Conservation (phyloP, 768 basidiomycete species). For the Hortiboletus campestris region DNA sequence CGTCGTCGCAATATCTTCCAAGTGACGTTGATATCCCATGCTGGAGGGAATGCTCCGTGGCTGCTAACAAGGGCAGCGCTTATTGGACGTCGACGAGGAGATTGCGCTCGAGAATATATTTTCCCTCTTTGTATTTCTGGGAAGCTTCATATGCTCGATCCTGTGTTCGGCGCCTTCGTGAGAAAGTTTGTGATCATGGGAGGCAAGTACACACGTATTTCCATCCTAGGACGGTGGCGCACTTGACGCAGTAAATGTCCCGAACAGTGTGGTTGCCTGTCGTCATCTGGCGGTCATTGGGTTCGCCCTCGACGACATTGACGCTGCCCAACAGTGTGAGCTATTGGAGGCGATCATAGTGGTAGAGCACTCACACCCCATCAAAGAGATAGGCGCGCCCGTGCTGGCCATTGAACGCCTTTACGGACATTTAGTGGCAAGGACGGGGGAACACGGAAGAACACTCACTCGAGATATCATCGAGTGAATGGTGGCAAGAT, state of each 20-base stretch:
- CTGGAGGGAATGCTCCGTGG: conserved; percentile 4
- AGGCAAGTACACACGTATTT: conserved; percentile 72
- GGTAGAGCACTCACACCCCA: conserved; percentile 65
- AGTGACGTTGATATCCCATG: conserved; percentile 9
- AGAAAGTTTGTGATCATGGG: background rate
- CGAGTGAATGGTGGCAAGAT: conserved; percentile 86
- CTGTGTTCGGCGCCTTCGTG: conserved; percentile 39
- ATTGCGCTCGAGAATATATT: conserved; percentile 95
- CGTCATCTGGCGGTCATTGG: conserved; percentile 92
- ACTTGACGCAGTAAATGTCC: conserved; percentile 93
- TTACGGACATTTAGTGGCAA: conserved; percentile 19
- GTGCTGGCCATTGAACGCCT: conserved; percentile 98
- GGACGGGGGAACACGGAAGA: background rate
- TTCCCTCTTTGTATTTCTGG: conserved; percentile 98
- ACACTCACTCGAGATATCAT: conserved; percentile 82
- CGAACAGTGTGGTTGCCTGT: conserved; percentile 96
- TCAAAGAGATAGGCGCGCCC: conserved; percentile 95
- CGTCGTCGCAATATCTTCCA: conserved; percentile 8
- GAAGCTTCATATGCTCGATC: conserved; percentile 86
- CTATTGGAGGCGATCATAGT: conserved; percentile 5
- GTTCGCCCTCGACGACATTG: conserved; percentile 87
- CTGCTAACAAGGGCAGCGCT: conserved; percentile 14
- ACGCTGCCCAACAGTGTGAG: conserved; percentile 51
- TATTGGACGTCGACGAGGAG: conserved; percentile 85
- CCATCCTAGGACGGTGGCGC: conserved; percentile 86